A percentile compares a stretch with the other conserved stretches of the same genome.
These are phyloP conservation scores for Mallotus repandus DNA, from an alignment of 441 rosid genomes.

Conservation along the genomic window DNA sequence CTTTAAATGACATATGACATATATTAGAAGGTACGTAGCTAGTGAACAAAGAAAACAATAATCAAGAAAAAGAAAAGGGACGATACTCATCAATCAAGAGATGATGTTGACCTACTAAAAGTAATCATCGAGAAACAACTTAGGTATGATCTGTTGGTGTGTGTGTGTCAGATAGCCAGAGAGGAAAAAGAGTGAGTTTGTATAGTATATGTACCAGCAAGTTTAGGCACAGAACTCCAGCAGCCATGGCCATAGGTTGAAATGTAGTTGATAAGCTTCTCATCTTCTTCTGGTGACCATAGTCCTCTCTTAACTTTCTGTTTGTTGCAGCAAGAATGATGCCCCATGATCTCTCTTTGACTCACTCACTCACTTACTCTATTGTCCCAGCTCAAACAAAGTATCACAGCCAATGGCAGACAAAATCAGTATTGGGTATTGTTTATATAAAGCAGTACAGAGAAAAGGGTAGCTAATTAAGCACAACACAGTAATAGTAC, in stretches of 20 bases:
- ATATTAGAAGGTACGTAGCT: too few relatives aligned
- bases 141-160: not conserved
- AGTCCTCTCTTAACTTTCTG: conserved; percentile 98
- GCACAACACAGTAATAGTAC: not conserved
- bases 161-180: conserved; percentile 3
- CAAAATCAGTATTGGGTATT: conserved; percentile 26
- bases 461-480: not conserved
- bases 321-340: conserved; percentile 97
- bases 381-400: not conserved
- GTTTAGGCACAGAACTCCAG: conserved; percentile 99
- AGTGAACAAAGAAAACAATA: not conserved
- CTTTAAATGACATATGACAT: too few relatives aligned
- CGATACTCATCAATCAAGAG: not conserved
- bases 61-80: not conserved
- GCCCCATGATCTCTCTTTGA: conserved; percentile 61
- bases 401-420: conserved; percentile 26
- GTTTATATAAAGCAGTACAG: conserved; percentile 4
- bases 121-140: not conserved
- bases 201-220: conserved; percentile 51
- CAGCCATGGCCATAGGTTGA: conserved; percentile 94
- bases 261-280: conserved; percentile 90
- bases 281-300: conserved; percentile 98
- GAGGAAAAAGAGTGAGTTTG: conserved; percentile 4
- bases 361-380: conserved; percentile 27
- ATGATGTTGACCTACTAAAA: not conserved